phyloP scores from a whole-genome alignment of 345 rosid species.

The Linum tenue region DNA sequence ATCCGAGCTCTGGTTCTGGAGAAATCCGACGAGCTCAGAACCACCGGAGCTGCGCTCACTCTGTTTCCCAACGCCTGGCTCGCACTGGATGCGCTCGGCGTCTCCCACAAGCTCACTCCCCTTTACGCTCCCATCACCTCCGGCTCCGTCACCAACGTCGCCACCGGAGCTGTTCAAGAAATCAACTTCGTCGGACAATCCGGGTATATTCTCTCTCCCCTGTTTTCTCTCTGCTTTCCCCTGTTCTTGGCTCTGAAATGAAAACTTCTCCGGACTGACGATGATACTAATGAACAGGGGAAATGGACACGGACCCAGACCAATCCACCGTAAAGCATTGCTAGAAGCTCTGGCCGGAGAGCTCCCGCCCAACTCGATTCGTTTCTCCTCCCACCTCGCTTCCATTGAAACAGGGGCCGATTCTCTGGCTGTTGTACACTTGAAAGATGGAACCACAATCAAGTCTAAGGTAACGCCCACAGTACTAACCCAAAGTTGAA shows the following conservation, averaged over 20 bases:
- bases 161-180: slow-evolving; percentile 20
- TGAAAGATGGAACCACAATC: slow-evolving; percentile 27
- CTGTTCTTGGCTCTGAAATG: too few species aligned
- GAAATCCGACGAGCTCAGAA: slow-evolving; percentile 19
- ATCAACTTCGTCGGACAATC: neutral
- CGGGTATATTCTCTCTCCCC: too few species aligned
- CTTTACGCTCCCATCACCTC: slow-evolving; percentile 8
- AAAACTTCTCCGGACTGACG: too few species aligned
- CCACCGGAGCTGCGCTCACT: slow-evolving; percentile 24
- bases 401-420: slow-evolving; percentile 13
- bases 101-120: slow-evolving; percentile 29
- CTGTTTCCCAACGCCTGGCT: slow-evolving; percentile 33
- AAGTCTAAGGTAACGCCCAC: slow-evolving; percentile 23
- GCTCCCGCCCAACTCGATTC: slow-evolving; percentile 21
- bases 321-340: slow-evolving; percentile 22
- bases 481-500: too few species aligned
- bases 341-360: slow-evolving; percentile 29
- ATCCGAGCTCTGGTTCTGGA: slow-evolving; percentile 25
- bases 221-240: too few species aligned
- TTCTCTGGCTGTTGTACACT: slow-evolving; percentile 8
- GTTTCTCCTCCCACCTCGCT: slow-evolving; percentile 25
- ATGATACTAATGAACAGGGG: neutral
- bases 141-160: slow-evolving; percentile 17
- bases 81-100: slow-evolving; percentile 35
- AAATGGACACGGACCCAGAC: neutral